Conservation (phyloP, 306 rosid genomes). For the Inga laurina region DNA sequence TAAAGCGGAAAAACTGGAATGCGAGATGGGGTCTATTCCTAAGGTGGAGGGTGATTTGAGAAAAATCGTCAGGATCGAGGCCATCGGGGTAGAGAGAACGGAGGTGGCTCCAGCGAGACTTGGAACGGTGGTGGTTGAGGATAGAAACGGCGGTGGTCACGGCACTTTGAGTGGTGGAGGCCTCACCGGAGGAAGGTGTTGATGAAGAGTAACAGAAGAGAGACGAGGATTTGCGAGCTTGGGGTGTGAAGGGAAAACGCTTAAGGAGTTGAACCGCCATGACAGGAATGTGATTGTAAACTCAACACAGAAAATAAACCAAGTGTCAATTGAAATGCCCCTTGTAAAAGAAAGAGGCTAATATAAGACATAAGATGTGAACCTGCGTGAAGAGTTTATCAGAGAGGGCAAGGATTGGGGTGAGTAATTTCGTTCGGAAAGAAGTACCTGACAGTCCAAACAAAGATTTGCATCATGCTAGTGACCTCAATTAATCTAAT, state of each 20-base stretch:
- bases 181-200: not conserved
- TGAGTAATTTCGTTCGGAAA: no score
- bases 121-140: conserved; percentile 74
- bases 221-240: conserved; percentile 12
- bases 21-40: conserved; percentile 78
- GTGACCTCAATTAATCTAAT: no score
- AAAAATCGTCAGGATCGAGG: conserved; percentile 52
- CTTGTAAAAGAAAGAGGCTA: no score
- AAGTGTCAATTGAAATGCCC: no score
- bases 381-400: no score
- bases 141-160: conserved; percentile 49
- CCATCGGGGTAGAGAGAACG: conserved; percentile 57
- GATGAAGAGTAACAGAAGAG: conserved; percentile 19
- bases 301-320: not conserved
- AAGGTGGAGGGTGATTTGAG: conserved; percentile 55
- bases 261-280: conserved; percentile 43
- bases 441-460: no score
- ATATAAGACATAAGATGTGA: no score
- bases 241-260: conserved; percentile 22
- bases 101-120: conserved; percentile 72
- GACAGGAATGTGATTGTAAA: not conserved
- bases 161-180: not conserved
- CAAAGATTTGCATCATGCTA: no score
- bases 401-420: no score
- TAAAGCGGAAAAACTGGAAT: conserved; percentile 67